Base-by-base conservation (phyloP, 2,329 filamentous ascomycete genomes). In the Aphanoascus verrucosus region DNA sequence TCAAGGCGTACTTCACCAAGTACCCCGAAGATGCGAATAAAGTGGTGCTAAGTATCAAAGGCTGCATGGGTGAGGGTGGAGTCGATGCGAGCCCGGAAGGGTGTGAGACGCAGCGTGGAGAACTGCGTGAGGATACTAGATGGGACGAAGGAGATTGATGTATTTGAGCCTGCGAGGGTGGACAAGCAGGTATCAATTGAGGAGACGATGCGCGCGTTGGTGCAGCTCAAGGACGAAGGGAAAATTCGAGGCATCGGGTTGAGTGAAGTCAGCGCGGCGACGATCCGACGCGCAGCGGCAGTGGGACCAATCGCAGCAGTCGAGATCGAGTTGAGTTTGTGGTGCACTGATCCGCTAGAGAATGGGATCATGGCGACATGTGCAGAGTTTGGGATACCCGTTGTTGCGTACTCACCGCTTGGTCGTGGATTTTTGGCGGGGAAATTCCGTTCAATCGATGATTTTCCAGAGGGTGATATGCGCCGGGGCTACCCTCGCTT, bases 301-400 rank as follows among this genome's bases (percentile, higher is more conserved):
- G 50, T 56, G 41, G 74, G 77, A 57, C 78, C 77, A 15, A 76
- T 83, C 47, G 72, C 72, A 1, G 75, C 76, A 1, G 79, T 83
- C 6, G 81, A 84, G 61, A 75, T 81, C 20, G 81, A 84, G 62
- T 71, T 83, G 53, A 78, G 74, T 14, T 68, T 82, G 1, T 83
- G 74, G 70, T 69, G 69, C 5, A 79, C 77, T 1, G 75, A 81
- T 23, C 76, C 81, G 44, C 65, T 82, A 4, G 65, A 75, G 15
- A 83, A 84, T 56, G 80, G 75, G 15, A 73, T 84, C 1, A 77
- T 77, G 1, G 63, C 71, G 51, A 72, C 76, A 1, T 83, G 80
- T 57, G 75, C 72, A 1, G 75, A 81, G 63, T 67, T 80, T 1
- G 69, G 70, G 28, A 82, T 83, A 49, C 78, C 80, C 0, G 69